These are phyloP conservation scores for Penicillium bialowiezense DNA, from an alignment of 495 filamentous ascomycete genomes.

Conservation along the genomic window DNA sequence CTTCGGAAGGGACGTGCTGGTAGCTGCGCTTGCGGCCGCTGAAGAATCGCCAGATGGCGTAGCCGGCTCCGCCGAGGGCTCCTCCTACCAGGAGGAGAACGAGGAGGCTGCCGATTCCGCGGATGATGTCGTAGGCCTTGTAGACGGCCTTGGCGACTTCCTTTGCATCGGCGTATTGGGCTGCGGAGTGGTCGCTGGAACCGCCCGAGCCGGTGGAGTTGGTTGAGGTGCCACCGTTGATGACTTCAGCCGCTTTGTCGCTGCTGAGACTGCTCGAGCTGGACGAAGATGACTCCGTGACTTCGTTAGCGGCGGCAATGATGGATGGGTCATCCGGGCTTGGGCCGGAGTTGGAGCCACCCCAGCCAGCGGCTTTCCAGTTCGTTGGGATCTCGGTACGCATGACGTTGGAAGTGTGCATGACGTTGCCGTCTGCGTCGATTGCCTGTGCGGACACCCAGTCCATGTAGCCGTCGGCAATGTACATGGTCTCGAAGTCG, in stretches of 20 bases:
- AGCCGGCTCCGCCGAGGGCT: slow-evolving; percentile 26
- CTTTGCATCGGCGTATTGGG: slow-evolving; percentile 23
- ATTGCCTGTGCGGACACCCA: slow-evolving; percentile 38
- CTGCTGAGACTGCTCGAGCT: slow-evolving; percentile 11
- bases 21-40: slow-evolving; percentile 30
- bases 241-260: slow-evolving; percentile 13
- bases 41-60: slow-evolving; percentile 22
- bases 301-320: slow-evolving; percentile 20
- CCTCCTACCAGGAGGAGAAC: slow-evolving; percentile 30
- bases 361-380: slow-evolving; percentile 37
- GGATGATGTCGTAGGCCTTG: slow-evolving; percentile 37
- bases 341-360: slow-evolving; percentile 19
- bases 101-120: slow-evolving; percentile 31
- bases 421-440: slow-evolving; percentile 28
- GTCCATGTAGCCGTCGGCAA: slow-evolving; percentile 40
- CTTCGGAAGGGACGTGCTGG: slow-evolving; percentile 33
- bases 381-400: slow-evolving; percentile 30
- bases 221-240: slow-evolving; percentile 3
- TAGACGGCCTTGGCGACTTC: slow-evolving; percentile 31
- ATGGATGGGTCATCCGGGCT: slow-evolving; percentile 32
- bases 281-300: slow-evolving; percentile 6
- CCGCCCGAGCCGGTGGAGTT: background rate
- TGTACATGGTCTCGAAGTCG: slow-evolving; percentile 46
- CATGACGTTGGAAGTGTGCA: slow-evolving; percentile 28
- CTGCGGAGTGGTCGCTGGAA: background rate